A percentile compares a stretch with the other conserved stretches of the same genome.
These are phyloP conservation scores for Amorphotheca resinae DNA, from an alignment of 495 filamentous ascomycete genomes.

Conservation along the genomic window DNA sequence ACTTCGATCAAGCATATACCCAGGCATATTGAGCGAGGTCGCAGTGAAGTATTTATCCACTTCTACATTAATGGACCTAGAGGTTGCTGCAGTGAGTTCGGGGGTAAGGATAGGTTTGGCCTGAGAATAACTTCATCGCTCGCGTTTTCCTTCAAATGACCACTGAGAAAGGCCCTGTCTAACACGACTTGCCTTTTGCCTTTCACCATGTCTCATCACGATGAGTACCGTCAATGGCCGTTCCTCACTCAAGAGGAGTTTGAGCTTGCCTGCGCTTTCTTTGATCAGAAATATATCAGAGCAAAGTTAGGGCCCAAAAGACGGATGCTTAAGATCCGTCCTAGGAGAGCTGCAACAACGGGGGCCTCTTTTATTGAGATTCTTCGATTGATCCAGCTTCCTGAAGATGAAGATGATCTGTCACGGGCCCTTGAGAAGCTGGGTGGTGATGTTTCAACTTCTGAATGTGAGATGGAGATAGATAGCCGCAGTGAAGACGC, in stretches of 20 bases:
- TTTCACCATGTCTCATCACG: constrained; percentile 13
- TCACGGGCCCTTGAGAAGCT: constrained; percentile 27
- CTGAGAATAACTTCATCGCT: too few species aligned
- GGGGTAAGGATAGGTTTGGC: too few species aligned
- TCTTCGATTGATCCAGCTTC: constrained; percentile 29
- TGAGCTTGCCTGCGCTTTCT: constrained; percentile 42
- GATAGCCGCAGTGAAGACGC: constrained; percentile 32
- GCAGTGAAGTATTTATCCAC: too few species aligned
- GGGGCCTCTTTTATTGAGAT: constrained; percentile 35
- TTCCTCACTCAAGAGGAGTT: constrained; percentile 49
- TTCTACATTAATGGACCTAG: too few species aligned
- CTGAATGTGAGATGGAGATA: constrained; percentile 14
- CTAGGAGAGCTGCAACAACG: constrained; percentile 10
- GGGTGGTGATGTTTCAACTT: constrained; percentile 18
- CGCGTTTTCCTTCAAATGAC: too few species aligned
- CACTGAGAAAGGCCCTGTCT: too few species aligned
- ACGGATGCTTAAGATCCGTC: constrained; percentile 23
- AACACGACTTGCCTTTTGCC: too few species aligned
- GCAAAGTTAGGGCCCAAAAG: constrained; percentile 36
- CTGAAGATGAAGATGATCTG: constrained; percentile 30
- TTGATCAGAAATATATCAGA: constrained; percentile 40
- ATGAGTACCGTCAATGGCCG: constrained; percentile 32
- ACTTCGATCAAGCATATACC: too few species aligned
- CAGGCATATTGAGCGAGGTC: too few species aligned
- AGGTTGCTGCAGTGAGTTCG: too few species aligned